These are phyloP conservation scores for Trichoderma sp. DNA, from an alignment of 2,329 filamentous ascomycete species.

Conservation along the genomic window DNA sequence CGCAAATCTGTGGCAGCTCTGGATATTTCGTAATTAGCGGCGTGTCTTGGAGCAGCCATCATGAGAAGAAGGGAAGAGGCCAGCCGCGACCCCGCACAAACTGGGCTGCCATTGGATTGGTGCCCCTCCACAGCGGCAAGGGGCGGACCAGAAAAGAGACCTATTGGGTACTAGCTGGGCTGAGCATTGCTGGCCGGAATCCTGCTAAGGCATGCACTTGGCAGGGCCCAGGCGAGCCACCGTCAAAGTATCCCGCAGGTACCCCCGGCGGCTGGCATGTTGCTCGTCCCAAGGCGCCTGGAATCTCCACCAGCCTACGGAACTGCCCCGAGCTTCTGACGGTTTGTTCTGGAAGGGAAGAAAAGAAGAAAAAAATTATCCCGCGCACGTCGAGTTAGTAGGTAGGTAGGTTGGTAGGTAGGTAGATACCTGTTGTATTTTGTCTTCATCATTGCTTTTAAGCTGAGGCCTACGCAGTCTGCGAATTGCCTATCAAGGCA, in stretches of 20 bases:
- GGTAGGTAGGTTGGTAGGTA: too few species aligned
- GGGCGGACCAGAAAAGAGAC: slow-evolving; percentile 6
- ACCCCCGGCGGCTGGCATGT: neutral
- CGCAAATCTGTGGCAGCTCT: neutral
- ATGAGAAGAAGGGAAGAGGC: neutral
- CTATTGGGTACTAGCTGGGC: neutral
- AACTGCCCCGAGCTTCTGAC: neutral
- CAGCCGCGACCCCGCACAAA: slow-evolving; percentile 13
- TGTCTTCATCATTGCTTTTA: neutral
- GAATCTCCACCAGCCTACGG: slow-evolving; percentile 1
- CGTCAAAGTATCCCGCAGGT: slow-evolving; percentile 1
- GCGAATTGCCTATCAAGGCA: neutral
- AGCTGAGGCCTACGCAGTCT: neutral
- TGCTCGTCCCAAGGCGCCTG: neutral
- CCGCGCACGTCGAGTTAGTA: too few species aligned
- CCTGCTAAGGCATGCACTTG: neutral
- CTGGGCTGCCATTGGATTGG: slow-evolving; percentile 1
- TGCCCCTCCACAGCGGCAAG: slow-evolving; percentile 16
- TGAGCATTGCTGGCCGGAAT: neutral
- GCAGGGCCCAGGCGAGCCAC: neutral
- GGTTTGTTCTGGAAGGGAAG: neutral
- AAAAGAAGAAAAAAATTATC: neutral
- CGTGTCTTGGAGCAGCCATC: neutral
- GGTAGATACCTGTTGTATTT: too few species aligned
- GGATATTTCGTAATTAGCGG: neutral